Percentiles rank a stretch among this genome's conserved stretches.
Evolutionary conservation across 1,284 basidiomycete genomes (phyloP).

Genomic region (Pseudozyma flocculosa): DNA sequence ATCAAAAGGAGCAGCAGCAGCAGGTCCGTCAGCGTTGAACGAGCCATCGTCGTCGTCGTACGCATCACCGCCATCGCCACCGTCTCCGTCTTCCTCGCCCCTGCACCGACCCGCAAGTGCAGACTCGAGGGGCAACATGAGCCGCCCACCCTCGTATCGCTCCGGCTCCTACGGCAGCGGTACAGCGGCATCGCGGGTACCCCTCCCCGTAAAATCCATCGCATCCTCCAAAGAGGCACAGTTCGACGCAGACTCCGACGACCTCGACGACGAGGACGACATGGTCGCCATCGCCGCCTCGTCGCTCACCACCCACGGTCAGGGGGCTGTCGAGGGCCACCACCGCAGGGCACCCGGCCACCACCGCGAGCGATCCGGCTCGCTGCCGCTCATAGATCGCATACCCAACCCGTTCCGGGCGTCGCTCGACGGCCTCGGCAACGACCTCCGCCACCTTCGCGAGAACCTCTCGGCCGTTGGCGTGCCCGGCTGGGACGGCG

Average conservation of each 20-base stretch:
- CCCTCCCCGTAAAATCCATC: slow-evolving; percentile 43
- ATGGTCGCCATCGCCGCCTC: slow-evolving; percentile 26
- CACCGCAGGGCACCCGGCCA: neutral
- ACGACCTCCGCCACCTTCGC: slow-evolving; percentile 39
- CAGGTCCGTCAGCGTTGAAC: too few species aligned
- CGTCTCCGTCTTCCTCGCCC: too few species aligned
- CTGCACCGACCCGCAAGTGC: too few species aligned
- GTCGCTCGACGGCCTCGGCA: slow-evolving; percentile 42
- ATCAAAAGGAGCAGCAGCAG: too few species aligned
- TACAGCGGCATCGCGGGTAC: neutral
- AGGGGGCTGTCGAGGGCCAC: neutral
- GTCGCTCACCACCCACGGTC: slow-evolving; percentile 18
- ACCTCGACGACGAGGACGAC: slow-evolving; percentile 33
- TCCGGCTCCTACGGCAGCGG: neutral
- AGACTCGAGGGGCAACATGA: too few species aligned
- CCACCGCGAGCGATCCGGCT: neutral
- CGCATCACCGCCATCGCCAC: neutral
- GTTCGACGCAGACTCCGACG: slow-evolving; percentile 58
- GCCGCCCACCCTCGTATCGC: neutral
- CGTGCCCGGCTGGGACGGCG: slow-evolving; percentile 61
- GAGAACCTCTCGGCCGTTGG: slow-evolving; percentile 17
- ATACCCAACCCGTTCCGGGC: slow-evolving; percentile 19
- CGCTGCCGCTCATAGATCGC: slow-evolving; percentile 21
- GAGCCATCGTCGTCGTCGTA: neutral
- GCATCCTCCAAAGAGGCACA: slow-evolving; percentile 55